Base-by-base conservation (phyloP, 345 rosid genomes). In the Aquilaria yunnanensis region DNA sequence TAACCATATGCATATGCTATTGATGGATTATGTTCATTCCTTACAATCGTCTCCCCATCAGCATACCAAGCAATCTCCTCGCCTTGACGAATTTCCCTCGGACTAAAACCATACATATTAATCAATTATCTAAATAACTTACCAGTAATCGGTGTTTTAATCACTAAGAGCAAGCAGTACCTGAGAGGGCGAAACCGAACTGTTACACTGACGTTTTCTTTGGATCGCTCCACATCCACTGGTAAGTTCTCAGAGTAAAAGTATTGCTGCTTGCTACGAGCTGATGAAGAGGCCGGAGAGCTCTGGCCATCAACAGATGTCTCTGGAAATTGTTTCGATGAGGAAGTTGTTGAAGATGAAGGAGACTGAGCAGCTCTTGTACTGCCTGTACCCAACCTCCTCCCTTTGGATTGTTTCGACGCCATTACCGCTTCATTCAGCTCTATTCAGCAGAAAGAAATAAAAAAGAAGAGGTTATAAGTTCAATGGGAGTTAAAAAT, bases 11-110 rank as follows among this genome's bases (percentile, higher is more conserved):
- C 97, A 79, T 95, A 95, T 0, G 99, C 99, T 50, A 83, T 82
- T 0, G 96, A 75, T 10, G 90, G 87, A 75, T 89, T 84, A 72
- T 90, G 85, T 74, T 95, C 99, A 51, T 79, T 90, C 51, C 97
- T 79, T 54, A 95, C 81, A 45, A 91, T 79, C 47, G 97, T 95
- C 80, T 95, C 97, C 61, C 99, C 99, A 67, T 95, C 99, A 1
- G 97, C 97, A 60, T 95, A 91, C 99, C 97, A 95, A n/a, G 97
- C 93, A 78, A 95, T 85, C 85, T 91, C 99, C 78, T 95, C 99
- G 6, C 99, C 96, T 67, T 75, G 93, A 53, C 97, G 92, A 73
- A 91, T 90, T 80, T 95, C 99, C 76, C 96, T 82, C 29, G 96
- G 97, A 77, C 97, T 94, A 68, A 57, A 75, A 60, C 49, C 33